phyloP scores from a whole-genome alignment of 2,329 filamentous ascomycete species.

The Acephala macrosclerotiorum region DNA sequence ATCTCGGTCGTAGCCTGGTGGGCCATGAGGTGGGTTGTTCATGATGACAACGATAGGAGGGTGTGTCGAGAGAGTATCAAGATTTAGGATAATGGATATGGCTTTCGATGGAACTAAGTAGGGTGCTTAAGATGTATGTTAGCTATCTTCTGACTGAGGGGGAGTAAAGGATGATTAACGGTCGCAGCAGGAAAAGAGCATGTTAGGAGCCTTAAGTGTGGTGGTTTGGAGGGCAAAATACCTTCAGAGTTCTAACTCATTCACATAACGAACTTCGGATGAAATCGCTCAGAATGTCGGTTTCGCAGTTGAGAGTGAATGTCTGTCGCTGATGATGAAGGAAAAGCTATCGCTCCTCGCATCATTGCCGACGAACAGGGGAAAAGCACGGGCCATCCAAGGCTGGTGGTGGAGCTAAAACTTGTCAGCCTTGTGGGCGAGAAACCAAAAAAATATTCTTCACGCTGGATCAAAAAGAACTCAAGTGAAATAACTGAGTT shows the following conservation, averaged over 20 bases:
- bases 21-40: conserved; percentile 44
- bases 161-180: not conserved
- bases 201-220: too few relatives aligned
- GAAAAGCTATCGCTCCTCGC: not conserved
- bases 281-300: not conserved
- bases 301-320: not conserved
- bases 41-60: conserved; percentile 24
- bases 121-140: not conserved
- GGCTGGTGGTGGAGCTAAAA: not conserved
- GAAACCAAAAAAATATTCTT: not conserved
- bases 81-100: not conserved
- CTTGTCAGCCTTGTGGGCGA: not conserved
- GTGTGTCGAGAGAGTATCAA: not conserved
- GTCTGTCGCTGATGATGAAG: not conserved
- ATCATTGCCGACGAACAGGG: not conserved
- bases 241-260: not conserved
- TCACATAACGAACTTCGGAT: not conserved
- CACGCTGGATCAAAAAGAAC: not conserved
- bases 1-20: conserved; percentile 45
- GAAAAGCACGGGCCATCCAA: not conserved
- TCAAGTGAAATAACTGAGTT: not conserved
- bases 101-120: not conserved
- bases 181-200: not conserved
- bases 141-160: not conserved
- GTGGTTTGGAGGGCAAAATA: not conserved